phyloP scores from a whole-genome alignment of 352 stramenopile genomes.

The Phytophthora kernoviae region DNA sequence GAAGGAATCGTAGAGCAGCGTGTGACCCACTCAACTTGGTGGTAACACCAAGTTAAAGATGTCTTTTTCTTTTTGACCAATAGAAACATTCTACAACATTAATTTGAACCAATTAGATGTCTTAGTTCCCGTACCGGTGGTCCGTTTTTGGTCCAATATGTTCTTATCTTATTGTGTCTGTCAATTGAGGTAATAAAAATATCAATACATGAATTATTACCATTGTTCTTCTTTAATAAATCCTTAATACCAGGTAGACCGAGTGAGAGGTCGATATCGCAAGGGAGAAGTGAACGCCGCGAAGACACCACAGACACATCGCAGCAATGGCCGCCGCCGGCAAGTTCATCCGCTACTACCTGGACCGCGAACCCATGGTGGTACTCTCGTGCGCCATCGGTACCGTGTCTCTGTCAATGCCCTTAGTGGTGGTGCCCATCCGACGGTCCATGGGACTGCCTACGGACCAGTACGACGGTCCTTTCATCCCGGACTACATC shows the following conservation, averaged over 20 bases:
- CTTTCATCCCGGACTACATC: slow-evolving; percentile 74
- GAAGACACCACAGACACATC: neutral
- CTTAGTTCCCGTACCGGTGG: neutral
- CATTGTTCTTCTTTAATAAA: too few relatives aligned
- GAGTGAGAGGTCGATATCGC: slow-evolving; percentile 25
- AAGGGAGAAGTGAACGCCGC: slow-evolving; percentile 5
- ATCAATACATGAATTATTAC: too few relatives aligned
- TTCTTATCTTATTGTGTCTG: neutral
- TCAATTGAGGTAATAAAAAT: too few relatives aligned
- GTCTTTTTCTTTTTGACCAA: too few relatives aligned
- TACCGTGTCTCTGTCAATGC: slow-evolving; percentile 64
- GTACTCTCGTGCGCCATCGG: slow-evolving; percentile 84
- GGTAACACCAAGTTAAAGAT: too few relatives aligned
- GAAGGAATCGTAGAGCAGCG: too few relatives aligned
- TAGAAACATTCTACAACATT: too few relatives aligned
- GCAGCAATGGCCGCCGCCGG: slow-evolving; percentile 43
- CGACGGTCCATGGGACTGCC: slow-evolving; percentile 84
- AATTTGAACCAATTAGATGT: neutral
- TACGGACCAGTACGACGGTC: slow-evolving; percentile 90
- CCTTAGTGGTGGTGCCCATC: slow-evolving; percentile 81
- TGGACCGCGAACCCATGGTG: slow-evolving; percentile 86
- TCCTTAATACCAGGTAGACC: neutral
- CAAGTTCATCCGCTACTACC: slow-evolving; percentile 86
- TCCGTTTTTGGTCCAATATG: neutral
- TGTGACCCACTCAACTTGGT: too few relatives aligned